Base-by-base conservation (phyloP, 495 filamentous ascomycete genomes). In the Penicillium diatomitis region DNA sequence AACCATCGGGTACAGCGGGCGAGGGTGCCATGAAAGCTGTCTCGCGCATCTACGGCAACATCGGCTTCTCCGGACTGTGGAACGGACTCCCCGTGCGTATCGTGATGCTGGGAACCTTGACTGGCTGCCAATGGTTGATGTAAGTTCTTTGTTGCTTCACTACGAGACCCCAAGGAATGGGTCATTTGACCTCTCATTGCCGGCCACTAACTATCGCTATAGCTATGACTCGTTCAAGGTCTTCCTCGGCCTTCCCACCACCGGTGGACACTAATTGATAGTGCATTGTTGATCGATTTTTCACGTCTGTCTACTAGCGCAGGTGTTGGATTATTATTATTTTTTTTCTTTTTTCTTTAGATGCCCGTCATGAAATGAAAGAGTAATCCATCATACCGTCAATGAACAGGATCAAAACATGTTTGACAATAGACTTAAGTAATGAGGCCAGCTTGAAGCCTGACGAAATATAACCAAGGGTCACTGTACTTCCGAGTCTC, bases 221-320 rank as follows among this genome's bases (percentile, higher is more conserved):
- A 74, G 71, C 50, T 87, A 87, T 65, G 83, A 87, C 58, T 81
- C 76, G n/a, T 87, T 85, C 70, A 87, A 87, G 71, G 82, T 86
- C 42, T 80, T 79, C 65, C 67, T 84, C 45, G 82, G 82, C 33
- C 69, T 84, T 31, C 80, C 80, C n/a, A 84, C 79, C n/a, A 84
- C 80, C 28, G 78, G 78, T 57, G 77, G 78, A 29, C 76, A 81
- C 63, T 79, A 67, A 52, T 55, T 51, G 47, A 41, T 34, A 44
- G 39, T 39, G 12, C 32, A 44, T 30, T 37, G 33, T 43, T 49
- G 10, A 34, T 35, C 32, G 27, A 12, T 27, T 20, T 30, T 43
- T 20, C 20, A 20, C 20, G 20, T 20, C 27, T 12, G 12, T n/a
- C n/a, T 37, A 29, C 40, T 42, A 32, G 40, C 28, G 29, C 32